Evolutionary conservation across 441 rosid genomes (phyloP).

Genomic region (Gossypium trilobum): DNA sequence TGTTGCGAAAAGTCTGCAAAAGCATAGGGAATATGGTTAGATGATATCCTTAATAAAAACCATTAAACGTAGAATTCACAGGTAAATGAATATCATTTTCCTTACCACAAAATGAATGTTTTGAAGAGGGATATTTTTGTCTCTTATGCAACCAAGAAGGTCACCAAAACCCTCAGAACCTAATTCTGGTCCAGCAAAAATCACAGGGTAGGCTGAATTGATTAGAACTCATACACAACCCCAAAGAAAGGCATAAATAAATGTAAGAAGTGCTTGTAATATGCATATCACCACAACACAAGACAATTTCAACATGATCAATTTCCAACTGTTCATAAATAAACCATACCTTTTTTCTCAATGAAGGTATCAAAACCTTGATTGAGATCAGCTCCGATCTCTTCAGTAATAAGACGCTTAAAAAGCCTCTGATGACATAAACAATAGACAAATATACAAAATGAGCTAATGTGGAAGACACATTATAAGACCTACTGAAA

Average conservation of each 20-base stretch:
- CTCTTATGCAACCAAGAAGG: constrained; percentile 71
- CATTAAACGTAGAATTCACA: neutral
- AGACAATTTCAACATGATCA: neutral
- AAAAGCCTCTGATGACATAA: constrained; percentile 61
- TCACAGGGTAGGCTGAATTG: constrained; percentile 8
- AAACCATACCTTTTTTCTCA: constrained; percentile 57
- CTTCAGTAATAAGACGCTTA: constrained; percentile 64
- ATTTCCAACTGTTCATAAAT: neutral
- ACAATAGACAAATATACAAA: constrained; percentile 11
- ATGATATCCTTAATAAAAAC: constrained; percentile 16
- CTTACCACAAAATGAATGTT: constrained; percentile 96
- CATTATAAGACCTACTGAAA: constrained; percentile 1
- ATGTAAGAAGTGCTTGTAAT: neutral
- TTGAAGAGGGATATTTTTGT: constrained; percentile 65
- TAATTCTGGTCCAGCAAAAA: constrained; percentile 46
- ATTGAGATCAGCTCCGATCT: constrained; percentile 81
- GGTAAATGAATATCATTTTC: constrained; percentile 9
- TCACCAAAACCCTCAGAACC: constrained; percentile 91
- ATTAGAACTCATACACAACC: constrained; percentile 16
- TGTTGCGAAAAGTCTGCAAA: constrained; percentile 78
- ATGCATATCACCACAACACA: neutral
- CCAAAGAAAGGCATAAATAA: neutral
- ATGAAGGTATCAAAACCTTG: constrained; percentile 79
- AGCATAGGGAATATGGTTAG: constrained; percentile 21
- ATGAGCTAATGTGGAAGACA: constrained; percentile 12